Evolutionary conservation across 768 basidiomycete genomes (phyloP), one percentile per base, ranked within the genome.

Genomic region (Macrocybe gigantea): DNA sequence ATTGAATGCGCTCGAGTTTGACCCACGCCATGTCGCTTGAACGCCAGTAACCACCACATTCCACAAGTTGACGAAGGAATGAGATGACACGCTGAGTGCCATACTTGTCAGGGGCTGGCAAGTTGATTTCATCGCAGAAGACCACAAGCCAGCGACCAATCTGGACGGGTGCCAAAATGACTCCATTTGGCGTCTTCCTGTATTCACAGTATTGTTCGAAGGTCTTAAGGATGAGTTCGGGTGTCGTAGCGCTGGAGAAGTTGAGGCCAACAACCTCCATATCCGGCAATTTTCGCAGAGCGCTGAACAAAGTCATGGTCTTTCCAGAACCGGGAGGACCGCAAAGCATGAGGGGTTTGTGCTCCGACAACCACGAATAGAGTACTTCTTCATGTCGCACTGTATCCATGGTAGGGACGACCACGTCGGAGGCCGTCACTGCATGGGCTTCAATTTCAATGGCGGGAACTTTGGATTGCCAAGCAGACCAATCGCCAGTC

Each of bases 191-290:
- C 4, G 96, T 98, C 70, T 98, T 98, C 47, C 94, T 79, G 61
- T 95, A 97, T 68, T 99, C 96, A 70, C 96, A 99, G 61, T 99
- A 96, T 68, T 99, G 96, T 64, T 98, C 96, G 64, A 99, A 98
- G 6, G 96, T 98, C 79, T 98, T 98, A 55, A 99, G 79, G 52
- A 99, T 95, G 30, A 99, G 79, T 61, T 97, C 96, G 0, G 96
- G 96, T 1, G 93, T 97, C 0, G 96, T 98, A 12, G 96, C 96
- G 63, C 93, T 96, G 32, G 96, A 99, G 68, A 99, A 99, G 69
- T 99, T 99, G 56, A 99, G 82, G 41, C 96, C 96, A 55, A 97
- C 94, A 39, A 98, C 93, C 60, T 99, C 96, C 86, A 99, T 93
- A 66, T 98, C 93, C 1, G 96, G 94, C 35, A 98, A 78, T 65